A percentile compares a stretch with the other conserved stretches of the same genome.
Conservation (phyloP, 2,329 filamentous ascomycete genomes). For the Calonectria crousiana region DNA sequence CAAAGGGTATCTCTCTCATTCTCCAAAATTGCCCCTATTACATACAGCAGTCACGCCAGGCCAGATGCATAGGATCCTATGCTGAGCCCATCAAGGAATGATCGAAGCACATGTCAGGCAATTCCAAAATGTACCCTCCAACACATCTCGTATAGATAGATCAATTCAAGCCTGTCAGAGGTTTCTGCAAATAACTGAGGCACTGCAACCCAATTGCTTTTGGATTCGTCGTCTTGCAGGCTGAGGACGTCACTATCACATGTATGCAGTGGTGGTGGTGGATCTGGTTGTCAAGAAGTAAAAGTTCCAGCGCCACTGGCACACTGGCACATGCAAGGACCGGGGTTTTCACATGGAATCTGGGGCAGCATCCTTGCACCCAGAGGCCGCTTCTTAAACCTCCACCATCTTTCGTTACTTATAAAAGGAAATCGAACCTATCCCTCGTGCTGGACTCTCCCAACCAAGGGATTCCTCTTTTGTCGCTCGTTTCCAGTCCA, state of each 20-base stretch:
- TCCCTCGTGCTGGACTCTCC: neutral
- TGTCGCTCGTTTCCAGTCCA: neutral
- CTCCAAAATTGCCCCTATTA: neutral
- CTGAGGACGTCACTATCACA: slow-evolving; percentile 28
- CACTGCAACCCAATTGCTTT: neutral
- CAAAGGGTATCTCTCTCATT: neutral
- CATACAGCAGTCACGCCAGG: neutral
- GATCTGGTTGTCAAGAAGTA: neutral
- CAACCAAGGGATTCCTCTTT: neutral
- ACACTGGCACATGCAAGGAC: slow-evolving; percentile 39
- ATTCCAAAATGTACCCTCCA: neutral
- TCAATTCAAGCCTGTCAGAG: neutral
- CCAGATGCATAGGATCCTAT: neutral
- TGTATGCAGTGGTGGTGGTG: slow-evolving; percentile 4
- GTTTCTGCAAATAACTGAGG: neutral
- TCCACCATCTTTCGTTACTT: slow-evolving; percentile 30
- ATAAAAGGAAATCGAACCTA: slow-evolving; percentile 19
- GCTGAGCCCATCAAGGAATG: neutral
- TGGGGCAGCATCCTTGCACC: slow-evolving; percentile 49
- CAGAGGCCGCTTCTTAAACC: slow-evolving; percentile 21
- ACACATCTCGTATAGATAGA: neutral
- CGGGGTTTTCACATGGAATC: slow-evolving; percentile 47
- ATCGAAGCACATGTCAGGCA: neutral
- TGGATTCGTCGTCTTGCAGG: neutral
- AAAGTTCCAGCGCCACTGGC: slow-evolving; percentile 5